Conservation (phyloP, 1,139 yeast species). For the Sugiyamaella neomexicana region DNA sequence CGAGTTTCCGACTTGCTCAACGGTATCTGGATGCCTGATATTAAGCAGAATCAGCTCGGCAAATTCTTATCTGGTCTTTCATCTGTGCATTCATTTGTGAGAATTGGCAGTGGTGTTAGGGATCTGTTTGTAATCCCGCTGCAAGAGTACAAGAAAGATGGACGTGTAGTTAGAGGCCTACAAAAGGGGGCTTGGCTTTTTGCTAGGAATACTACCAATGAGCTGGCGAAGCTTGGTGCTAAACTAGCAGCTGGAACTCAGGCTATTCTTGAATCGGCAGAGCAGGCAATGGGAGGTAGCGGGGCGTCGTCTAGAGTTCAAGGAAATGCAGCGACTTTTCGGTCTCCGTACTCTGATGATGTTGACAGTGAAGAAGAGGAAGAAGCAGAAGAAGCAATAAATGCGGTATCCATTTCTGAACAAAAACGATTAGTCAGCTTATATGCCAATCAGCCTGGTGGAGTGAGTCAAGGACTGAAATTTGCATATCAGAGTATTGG, state of each 20-base stretch:
- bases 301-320: slow-evolving; percentile 50
- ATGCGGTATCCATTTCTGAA: slow-evolving; percentile 27
- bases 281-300: slow-evolving; percentile 68
- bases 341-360: slow-evolving; percentile 33
- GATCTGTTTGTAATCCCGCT: slow-evolving; percentile 74
- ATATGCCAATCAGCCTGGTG: slow-evolving; percentile 81
- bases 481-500: slow-evolving; percentile 74
- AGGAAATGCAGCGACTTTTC: slow-evolving; percentile 18
- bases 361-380: slow-evolving; percentile 39
- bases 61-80: slow-evolving; percentile 83
- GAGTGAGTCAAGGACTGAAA: slow-evolving; percentile 66
- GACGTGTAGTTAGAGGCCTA: slow-evolving; percentile 65
- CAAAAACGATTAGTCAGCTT: slow-evolving; percentile 52
- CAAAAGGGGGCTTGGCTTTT: slow-evolving; percentile 79
- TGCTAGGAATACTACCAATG: slow-evolving; percentile 78
- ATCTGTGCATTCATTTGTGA: slow-evolving; percentile 74
- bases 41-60: slow-evolving; percentile 71
- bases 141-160: slow-evolving; percentile 71
- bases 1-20: slow-evolving; percentile 57
- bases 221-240: slow-evolving; percentile 77
- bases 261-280: slow-evolving; percentile 74
- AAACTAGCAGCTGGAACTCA: slow-evolving; percentile 90
- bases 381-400: slow-evolving; percentile 28
- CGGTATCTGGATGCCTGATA: slow-evolving; percentile 82
- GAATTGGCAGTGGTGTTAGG: slow-evolving; percentile 75